Conservation (phyloP, 2,329 filamentous ascomycete species). For the Claviceps sorghi region DNA sequence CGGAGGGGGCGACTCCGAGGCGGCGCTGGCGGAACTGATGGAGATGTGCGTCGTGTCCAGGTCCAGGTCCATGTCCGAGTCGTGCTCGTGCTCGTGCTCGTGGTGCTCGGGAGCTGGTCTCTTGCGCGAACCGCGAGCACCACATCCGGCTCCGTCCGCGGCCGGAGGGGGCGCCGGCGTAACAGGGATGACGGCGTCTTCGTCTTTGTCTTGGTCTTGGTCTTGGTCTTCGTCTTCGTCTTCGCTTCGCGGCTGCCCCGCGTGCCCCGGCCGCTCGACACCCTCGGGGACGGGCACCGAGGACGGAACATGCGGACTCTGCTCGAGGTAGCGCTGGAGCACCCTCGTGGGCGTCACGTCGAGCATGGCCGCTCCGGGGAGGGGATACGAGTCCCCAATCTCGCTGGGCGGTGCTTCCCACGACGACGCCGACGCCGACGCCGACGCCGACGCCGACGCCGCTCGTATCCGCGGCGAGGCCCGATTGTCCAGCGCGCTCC, state of each 20-base stretch:
- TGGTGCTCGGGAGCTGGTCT: neutral
- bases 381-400: slow-evolving; percentile 39
- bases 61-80: slow-evolving; percentile 8
- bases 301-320: slow-evolving; percentile 15
- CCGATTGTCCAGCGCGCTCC: slow-evolving; percentile 30
- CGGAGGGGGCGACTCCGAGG: slow-evolving; percentile 16
- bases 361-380: slow-evolving; percentile 17
- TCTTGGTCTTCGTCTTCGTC: too few species aligned
- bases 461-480: slow-evolving; percentile 17
- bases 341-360: slow-evolving; percentile 33
- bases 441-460: neutral
- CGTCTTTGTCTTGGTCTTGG: neutral
- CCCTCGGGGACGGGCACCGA: slow-evolving; percentile 10
- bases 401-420: slow-evolving; percentile 33
- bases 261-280: neutral
- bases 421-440: slow-evolving; percentile 16
- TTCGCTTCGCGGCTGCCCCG: neutral
- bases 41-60: slow-evolving; percentile 20
- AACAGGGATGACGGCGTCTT: slow-evolving; percentile 11
- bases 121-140: neutral
- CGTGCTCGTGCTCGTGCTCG: neutral
- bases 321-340: slow-evolving; percentile 33
- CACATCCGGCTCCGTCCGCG: neutral
- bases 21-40: slow-evolving; percentile 14
- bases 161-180: slow-evolving; percentile 8